A percentile compares a stretch with the other conserved stretches of the same genome.
These are phyloP conservation scores for Talaromyces liani DNA, from an alignment of 495 filamentous ascomycete species.

Conservation along the genomic window DNA sequence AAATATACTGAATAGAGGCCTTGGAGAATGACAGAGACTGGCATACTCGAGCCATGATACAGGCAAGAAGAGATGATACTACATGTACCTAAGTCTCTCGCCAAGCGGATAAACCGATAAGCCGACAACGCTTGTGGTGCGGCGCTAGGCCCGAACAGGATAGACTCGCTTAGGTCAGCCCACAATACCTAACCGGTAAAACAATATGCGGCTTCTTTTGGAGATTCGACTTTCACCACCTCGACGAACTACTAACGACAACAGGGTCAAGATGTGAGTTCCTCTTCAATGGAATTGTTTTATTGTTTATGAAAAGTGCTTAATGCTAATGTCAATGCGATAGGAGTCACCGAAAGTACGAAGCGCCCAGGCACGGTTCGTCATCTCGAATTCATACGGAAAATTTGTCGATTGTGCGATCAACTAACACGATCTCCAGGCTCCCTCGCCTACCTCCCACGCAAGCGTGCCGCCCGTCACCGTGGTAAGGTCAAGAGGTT, in stretches of 20 bases:
- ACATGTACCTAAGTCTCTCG: not conserved
- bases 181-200: conserved; percentile 42
- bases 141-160: conserved; percentile 13
- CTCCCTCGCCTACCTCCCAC: conserved; percentile 91
- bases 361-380: conserved; percentile 91
- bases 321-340: conserved; percentile 25
- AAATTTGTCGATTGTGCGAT: conserved; percentile 18
- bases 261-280: conserved; percentile 48
- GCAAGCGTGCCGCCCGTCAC: conserved; percentile 95
- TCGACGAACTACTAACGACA: conserved; percentile 48
- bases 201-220: conserved; percentile 32
- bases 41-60: too few species aligned
- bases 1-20: too few species aligned
- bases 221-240: conserved; percentile 37
- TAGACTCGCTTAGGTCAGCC: conserved; percentile 36
- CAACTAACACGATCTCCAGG: conserved; percentile 36
- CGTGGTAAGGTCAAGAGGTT: conserved; percentile 98
- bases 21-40: too few species aligned
- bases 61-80: not conserved
- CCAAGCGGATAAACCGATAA: not conserved
- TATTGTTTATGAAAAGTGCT: not conserved
- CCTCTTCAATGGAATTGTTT: not conserved
- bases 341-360: conserved; percentile 72
- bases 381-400: conserved; percentile 22
- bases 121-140: not conserved